Base-by-base conservation (phyloP, 495 filamentous ascomycete species). In the Aspergillus nanangensis region DNA sequence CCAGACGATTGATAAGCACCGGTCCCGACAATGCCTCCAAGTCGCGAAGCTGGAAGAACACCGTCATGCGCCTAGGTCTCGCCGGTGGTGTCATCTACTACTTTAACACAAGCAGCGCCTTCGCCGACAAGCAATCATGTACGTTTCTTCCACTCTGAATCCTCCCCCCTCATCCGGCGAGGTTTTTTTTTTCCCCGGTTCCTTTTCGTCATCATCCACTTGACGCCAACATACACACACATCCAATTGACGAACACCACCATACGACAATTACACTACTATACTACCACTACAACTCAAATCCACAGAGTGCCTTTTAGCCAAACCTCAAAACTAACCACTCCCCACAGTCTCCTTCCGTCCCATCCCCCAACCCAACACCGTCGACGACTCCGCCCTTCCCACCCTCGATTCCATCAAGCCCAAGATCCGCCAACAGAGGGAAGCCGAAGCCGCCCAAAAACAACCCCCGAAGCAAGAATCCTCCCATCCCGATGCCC, bases 51-150 rank as follows among this genome's bases (percentile, higher is more conserved):
- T 95, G 87, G 90, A 96, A 88, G 76, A 87, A 79, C 55, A 75
- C 79, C n/a, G 74, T 70, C 7, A 55, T 74, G 45, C 76, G 91
- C 65, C 83, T 88, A 76, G 88, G 82, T 43, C 54, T 93, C 36
- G 90, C 88, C n/a, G 70, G 64, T 39, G 90, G 72, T 18, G 79
- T 80, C n/a, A 62, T 95, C 24, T 98, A 96, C 72, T 95, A 83
- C 61, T 98, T 96, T 65, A 91, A 90, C 67, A 96, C 90, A 32
- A 90, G 82, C 62, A 78, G 78, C 50, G 72, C 86, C 29, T 97
- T 98, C 65, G 86, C 90, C 10, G 84, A 96, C 59, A 81, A 91
- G 66, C 80, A 84, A 24, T 68, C 77, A 43, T 78, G 92, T 95
- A 76, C 47, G 85, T 70, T n/a, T 32, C 39, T 38, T 41, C 45